Base-by-base conservation (phyloP, 2,329 filamentous ascomycete genomes). In the Colletotrichum euphorbiae region DNA sequence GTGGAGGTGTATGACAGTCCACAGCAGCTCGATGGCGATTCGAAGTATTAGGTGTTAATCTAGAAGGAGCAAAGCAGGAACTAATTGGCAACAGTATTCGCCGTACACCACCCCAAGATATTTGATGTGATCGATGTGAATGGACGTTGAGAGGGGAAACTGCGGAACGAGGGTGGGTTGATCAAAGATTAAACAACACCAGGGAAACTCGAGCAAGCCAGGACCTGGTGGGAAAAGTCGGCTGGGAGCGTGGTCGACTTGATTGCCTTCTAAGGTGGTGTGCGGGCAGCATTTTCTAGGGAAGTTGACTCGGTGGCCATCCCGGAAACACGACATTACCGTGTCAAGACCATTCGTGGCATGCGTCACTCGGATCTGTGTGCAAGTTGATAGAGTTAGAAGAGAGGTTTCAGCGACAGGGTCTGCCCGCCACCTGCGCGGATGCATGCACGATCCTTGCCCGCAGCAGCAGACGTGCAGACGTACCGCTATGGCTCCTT, bases 291-390 rank as follows among this genome's bases (percentile, higher is more conserved):
- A 28, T 59, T 21, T 58, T 5, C 28, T 48, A 33, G 46, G 46
- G 48, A 65, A 55, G 40, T 33, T 50, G 45, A 50, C 17, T 38
- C 43, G 46, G 12, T 52, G 51, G 28, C 43, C 59, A 65, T 65
- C 46, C 65, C 61, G 61, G 48, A 43, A 43, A 38, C 40, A 59
- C 21, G 46, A 28, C 46, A 28, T 38, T 31, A 31, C 54, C 46
- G 65, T 68, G 61, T 68, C 65, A 55, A 59, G 54, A 36, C 42
- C 31, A 13, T n/a, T 54, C 28, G 19, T 59, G 65, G 65, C 46
- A 24, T 55, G 61, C 66, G 61, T 55, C 66, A 69, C 61, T 69
- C 66, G 66, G 66, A 69, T 69, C 66, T 69, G 66, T 69, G 66
- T 66, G 61, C 48, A 65, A 54, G 66, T 66, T 65, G 66, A 60